Evolutionary conservation across 1,284 basidiomycete genomes (phyloP).

Genomic region (Coniferiporia weirii): DNA sequence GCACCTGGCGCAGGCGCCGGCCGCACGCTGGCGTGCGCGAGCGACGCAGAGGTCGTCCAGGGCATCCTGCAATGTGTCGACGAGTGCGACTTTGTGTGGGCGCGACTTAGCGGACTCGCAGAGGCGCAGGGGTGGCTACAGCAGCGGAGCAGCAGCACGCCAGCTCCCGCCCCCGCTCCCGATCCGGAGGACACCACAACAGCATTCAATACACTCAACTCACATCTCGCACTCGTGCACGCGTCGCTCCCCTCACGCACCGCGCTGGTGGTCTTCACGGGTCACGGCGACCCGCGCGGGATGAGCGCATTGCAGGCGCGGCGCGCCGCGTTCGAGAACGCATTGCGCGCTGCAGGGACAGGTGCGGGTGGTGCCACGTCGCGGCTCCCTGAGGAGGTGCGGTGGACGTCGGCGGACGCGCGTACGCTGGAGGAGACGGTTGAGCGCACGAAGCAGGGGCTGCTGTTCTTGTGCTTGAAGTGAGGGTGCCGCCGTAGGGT

Average conservation of each 20-base stretch:
- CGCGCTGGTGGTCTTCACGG: conserved; percentile 79
- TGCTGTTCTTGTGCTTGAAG: conserved; percentile 58
- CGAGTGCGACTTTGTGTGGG: conserved; percentile 75
- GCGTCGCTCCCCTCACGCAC: conserved; percentile 68
- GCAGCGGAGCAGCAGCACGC: conserved; percentile 28
- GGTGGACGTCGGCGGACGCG: conserved; percentile 75
- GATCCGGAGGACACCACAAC: conserved; percentile 19
- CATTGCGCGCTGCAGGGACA: background rate
- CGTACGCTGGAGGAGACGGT: conserved; percentile 74
- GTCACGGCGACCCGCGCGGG: conserved; percentile 77
- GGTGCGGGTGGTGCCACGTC: conserved; percentile 22
- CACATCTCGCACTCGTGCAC: conserved; percentile 58
- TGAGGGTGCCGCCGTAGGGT: no score
- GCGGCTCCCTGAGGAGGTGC: conserved; percentile 39
- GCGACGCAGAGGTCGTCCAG: conserved; percentile 70
- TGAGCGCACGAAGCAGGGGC: conserved; percentile 70
- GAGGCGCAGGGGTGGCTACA: conserved; percentile 61
- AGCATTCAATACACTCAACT: conserved; percentile 48
- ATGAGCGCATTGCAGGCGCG: conserved; percentile 69
- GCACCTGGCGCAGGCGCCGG: conserved; percentile 63
- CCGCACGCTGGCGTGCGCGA: conserved; percentile 65
- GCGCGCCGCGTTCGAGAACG: conserved; percentile 68
- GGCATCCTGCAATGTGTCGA: conserved; percentile 45
- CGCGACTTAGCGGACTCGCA: conserved; percentile 72
- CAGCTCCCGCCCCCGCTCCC: conserved; percentile 24